Percentiles rank a stretch among this genome's conserved stretches.
Conservation (phyloP, 1,284 basidiomycete species). For the Ganoderma resinaceum region DNA sequence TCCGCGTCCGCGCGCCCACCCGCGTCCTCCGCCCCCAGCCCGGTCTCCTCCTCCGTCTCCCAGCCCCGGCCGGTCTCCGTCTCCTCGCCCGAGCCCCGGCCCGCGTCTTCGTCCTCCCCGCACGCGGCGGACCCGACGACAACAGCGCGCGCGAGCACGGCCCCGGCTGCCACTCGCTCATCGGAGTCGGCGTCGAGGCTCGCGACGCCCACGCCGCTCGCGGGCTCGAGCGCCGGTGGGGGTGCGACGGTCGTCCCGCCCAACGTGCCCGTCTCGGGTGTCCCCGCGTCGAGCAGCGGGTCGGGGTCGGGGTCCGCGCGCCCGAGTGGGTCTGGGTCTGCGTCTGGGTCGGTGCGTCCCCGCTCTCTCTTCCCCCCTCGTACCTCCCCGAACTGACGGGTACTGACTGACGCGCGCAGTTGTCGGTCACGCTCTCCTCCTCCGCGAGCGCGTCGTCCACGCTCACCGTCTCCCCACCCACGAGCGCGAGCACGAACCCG, state of each 20-base stretch:
- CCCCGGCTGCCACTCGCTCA: too few relatives aligned
- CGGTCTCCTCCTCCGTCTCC: too few relatives aligned
- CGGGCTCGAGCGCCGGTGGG: background rate
- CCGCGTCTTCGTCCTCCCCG: background rate
- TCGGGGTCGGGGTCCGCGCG: background rate
- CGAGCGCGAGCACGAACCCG: too few relatives aligned
- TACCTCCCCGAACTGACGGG: too few relatives aligned
- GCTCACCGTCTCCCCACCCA: background rate
- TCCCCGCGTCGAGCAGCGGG: too few relatives aligned
- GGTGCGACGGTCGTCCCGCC: background rate
- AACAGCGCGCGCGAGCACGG: background rate
- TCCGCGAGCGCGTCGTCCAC: background rate
- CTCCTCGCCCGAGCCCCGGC: too few relatives aligned
- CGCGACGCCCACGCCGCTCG: background rate
- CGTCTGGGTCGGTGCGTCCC: background rate
- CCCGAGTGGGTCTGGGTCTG: background rate
- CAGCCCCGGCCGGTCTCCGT: background rate
- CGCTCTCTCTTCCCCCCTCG: background rate
- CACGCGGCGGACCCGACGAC: background rate
- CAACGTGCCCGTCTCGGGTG: background rate
- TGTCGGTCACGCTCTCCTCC: too few relatives aligned
- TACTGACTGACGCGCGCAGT: background rate
- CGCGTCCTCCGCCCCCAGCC: background rate
- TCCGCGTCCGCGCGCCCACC: background rate
- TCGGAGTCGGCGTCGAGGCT: background rate